Base-by-base conservation (phyloP, 352 stramenopile genomes). In the Phytopythium ostracodes region DNA sequence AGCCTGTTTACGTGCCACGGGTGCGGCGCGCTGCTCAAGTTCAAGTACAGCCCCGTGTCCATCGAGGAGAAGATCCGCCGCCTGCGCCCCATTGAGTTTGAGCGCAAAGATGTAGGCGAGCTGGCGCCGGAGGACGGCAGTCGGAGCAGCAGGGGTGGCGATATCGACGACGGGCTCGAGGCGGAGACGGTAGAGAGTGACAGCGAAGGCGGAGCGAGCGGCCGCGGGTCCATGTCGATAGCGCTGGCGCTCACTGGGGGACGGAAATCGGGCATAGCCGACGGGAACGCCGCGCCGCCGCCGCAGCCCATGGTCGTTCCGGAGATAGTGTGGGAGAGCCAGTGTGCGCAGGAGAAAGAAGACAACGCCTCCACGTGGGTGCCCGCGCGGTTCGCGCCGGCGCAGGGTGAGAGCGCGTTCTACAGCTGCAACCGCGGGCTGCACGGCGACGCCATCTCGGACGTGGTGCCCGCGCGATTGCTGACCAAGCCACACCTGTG, bases 1-100 rank as follows among this genome's bases (percentile, higher is more conserved):
- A 88, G 77, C 53, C 68, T 91, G 25, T 91, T 91, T 51, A 91
- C 79, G 62, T 91, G 82, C 58, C 77, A 84, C 63, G 74, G 86
- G 51, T 91, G 82, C 61, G 79, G 78, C 43, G 72, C 79, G 27
- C 62, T 91, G 61, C 79, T 91, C 68, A 91, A 89, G 59, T 89
- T 91, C 64, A 72, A 75, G 51, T 70, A 74, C 68, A 86, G 72
- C 54, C 68, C 71, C 2, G 67, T 79, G 46, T 84, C 82, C 8
- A 89, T 91, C 57, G 75, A 89, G 71, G 76, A 86, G 29, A 84
- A 85, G 53, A 86, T 91, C 54, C 77, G 75, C 40, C 63, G 72
- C 22, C 60, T 91, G 29, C 70, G 81, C 3, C 58, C 70, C 0
- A 66, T 91, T 29, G 53, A 60, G 4, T 85, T 80, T 54, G 73